Base-by-base conservation (phyloP, 352 stramenopile genomes). In the Phytophthora sp. region DNA sequence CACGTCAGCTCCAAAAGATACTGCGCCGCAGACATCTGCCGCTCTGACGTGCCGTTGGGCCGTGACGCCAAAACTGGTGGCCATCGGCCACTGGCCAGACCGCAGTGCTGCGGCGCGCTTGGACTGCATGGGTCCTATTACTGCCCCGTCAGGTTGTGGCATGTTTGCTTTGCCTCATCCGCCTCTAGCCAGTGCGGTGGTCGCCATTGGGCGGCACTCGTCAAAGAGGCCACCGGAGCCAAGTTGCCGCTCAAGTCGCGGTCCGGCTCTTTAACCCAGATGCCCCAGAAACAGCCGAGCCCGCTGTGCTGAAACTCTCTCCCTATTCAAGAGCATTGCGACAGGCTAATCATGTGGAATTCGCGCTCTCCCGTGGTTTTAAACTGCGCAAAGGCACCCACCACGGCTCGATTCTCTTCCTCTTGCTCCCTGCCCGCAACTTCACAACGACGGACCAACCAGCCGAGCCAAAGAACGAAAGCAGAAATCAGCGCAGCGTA, bases 271-370 rank as follows among this genome's bases (percentile, higher is more conserved):
- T 65, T 70, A 47, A 45, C 52, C 49, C 62, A 62, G 20, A 57
- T 69, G 52, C 62, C 33, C n/a, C 41, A 59, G 57, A 66, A 73
- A 36, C 67, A 71, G 66, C 66, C 47, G 62, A 30, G 27, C 15
- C 29, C 39, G 31, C 8, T 15, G 56, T n/a, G 39, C 53, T 66
- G 52, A 59, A 74, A 68, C 62, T 74, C 68, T 76, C 68, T 76
- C 53, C 59, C 64, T 58, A 33, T 42, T 55, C 41, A 57, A 56
- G 53, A 49, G 56, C 54, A 56, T n/a, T 66, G 60, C 66, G 66
- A 74, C 66, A 74, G 66, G 54, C 59, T 62, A 24, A 51, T 62
- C 74, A 79, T 58, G 59, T 77, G 77, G 61, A 73, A 80, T 74
- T 45, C 39, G 42, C 21, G 39, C 63, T 76, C 57, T 71, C 51